A percentile compares a stretch with the other conserved stretches of the same genome.
These are phyloP conservation scores for Rhodotorula sp. DNA, from an alignment of 1,284 basidiomycete genomes.

Conservation along the genomic window DNA sequence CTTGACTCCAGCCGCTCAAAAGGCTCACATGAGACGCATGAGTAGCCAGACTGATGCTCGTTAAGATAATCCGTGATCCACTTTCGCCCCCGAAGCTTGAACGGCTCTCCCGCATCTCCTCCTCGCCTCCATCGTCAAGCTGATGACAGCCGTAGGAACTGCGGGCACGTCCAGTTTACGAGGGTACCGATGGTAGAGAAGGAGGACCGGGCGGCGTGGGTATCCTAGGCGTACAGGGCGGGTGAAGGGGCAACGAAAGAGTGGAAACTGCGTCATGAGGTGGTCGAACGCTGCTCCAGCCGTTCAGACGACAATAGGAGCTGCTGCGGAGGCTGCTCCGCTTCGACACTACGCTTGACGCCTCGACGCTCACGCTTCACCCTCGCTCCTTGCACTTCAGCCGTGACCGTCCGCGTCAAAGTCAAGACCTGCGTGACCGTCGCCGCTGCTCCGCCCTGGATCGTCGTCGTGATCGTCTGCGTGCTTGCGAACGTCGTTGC, in stretches of 20 bases:
- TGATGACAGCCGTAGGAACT: background rate
- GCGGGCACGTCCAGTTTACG: background rate
- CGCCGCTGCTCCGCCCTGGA: slow-evolving; percentile 1
- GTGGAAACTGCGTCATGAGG: too few relatives aligned
- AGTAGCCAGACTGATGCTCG: background rate
- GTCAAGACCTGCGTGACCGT: slow-evolving; percentile 18
- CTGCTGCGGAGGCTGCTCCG: background rate
- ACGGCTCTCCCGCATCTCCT: background rate
- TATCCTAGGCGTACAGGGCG: background rate
- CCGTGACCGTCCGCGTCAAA: slow-evolving; percentile 13
- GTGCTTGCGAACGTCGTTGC: slow-evolving; percentile 23
- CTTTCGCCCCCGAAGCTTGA: background rate
- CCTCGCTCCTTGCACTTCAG: background rate
- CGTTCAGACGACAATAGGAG: too few relatives aligned
- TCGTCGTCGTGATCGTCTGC: slow-evolving; percentile 23
- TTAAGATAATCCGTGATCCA: background rate
- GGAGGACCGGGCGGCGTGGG: background rate
- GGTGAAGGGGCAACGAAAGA: too few relatives aligned
- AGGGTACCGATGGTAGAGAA: background rate
- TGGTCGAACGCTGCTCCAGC: too few relatives aligned
- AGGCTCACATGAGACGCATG: background rate
- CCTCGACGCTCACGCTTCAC: background rate
- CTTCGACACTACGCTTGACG: background rate
- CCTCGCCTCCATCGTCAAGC: too few relatives aligned
- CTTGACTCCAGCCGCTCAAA: background rate